Conservation (phyloP, 805 yeast species). For the Starmerella davenportii region DNA sequence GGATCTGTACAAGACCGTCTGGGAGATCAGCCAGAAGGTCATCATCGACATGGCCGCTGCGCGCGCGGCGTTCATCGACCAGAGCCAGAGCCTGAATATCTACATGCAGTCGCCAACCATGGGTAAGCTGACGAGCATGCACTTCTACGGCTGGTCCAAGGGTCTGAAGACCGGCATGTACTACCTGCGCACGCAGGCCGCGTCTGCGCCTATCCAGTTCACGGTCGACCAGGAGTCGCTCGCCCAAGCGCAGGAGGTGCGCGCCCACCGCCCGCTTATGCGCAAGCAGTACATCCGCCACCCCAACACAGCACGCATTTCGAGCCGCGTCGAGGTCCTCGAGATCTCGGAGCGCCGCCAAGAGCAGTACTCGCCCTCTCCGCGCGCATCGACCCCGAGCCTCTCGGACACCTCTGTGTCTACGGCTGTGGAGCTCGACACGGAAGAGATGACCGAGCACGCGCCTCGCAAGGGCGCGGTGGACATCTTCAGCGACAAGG, state of each 20-base stretch:
- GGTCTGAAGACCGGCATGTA: slow-evolving; percentile 98
- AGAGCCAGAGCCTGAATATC: slow-evolving; percentile 83
- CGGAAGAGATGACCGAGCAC: slow-evolving; percentile 13
- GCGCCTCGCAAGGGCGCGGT: slow-evolving; percentile 30
- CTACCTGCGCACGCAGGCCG: slow-evolving; percentile 93
- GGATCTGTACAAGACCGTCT: slow-evolving; percentile 74
- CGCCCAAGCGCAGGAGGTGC: slow-evolving; percentile 8
- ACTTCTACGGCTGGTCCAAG: slow-evolving; percentile 96
- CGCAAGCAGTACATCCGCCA: slow-evolving; percentile 18
- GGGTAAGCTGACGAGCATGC: slow-evolving; percentile 96
- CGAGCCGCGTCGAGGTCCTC: not conserved
- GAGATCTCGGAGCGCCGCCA: not conserved
- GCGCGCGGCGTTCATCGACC: slow-evolving; percentile 57
- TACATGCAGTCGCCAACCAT: slow-evolving; percentile 79
- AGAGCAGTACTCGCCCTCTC: not conserved
- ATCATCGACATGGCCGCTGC: slow-evolving; percentile 78
- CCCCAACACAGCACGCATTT: not conserved
- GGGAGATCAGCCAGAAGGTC: slow-evolving; percentile 83
- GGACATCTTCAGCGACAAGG: slow-evolving; percentile 83
- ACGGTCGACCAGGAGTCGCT: slow-evolving; percentile 41
- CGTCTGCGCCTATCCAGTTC: slow-evolving; percentile 90
- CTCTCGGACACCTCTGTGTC: not conserved
- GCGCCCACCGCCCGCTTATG: slow-evolving; percentile 11
- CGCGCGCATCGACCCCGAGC: not conserved
- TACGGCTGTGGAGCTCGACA: slow-evolving; percentile 2